A percentile compares a stretch with the other conserved stretches of the same genome.
These are phyloP conservation scores for Globisporangium parvum DNA, from an alignment of 352 stramenopile species.

Conservation along the genomic window DNA sequence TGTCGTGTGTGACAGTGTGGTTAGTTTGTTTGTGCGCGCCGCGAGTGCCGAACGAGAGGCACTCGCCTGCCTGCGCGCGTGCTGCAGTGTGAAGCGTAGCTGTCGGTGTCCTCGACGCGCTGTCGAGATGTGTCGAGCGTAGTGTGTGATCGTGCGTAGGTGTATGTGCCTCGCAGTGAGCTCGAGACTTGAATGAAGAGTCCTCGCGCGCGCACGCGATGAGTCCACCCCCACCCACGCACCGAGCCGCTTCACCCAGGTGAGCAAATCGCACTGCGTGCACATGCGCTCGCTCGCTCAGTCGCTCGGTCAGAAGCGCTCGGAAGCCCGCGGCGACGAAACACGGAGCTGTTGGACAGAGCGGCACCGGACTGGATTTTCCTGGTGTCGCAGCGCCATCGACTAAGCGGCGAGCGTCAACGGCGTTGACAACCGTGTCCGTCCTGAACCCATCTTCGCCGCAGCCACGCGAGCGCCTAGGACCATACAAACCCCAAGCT, in stretches of 20 bases:
- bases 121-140: no score
- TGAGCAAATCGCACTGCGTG: not conserved
- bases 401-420: constrained; percentile 1
- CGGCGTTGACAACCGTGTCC: not conserved
- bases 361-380: constrained; percentile 1
- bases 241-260: not conserved
- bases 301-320: not conserved
- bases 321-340: not conserved
- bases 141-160: no score
- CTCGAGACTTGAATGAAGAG: no score
- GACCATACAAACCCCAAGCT: not conserved
- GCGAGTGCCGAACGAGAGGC: not conserved
- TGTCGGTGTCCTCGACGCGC: no score
- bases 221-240: no score
- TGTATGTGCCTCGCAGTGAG: no score
- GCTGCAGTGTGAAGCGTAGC: no score
- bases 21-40: not conserved
- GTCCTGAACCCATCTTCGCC: no score
- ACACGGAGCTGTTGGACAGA: not conserved
- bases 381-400: constrained; percentile 1
- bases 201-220: no score
- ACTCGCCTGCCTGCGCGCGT: no score
- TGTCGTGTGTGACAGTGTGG: no score
- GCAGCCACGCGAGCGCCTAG: not conserved
- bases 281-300: not conserved